Base-by-base conservation (phyloP, 192 early-diverging fungal genomes). In the Linnemannia schmuckeri region DNA sequence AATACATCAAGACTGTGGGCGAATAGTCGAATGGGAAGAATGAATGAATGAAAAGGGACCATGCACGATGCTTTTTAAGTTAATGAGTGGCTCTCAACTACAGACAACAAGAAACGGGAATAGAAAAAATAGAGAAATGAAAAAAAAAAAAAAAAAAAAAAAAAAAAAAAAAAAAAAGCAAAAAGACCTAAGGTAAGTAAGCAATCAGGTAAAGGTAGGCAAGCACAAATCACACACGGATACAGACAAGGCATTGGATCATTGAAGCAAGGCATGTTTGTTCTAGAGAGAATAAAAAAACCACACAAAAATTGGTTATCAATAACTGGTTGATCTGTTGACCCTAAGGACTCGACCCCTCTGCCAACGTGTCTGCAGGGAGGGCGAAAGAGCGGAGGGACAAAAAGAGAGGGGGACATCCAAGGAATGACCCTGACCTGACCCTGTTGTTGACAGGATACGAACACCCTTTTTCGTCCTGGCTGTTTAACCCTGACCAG, bases 61-160 rank as follows among this genome's bases (percentile, higher is more conserved):
- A 57, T 57, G 55, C 55, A 57, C 55, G 55, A 57, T 57, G 24
- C 55, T 18, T 18, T 57, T 57, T 57, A 57, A 24, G 55, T 57
- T 57, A 57, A 57, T 57, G 55, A 24, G 55, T 57, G 55, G 55
- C 55, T 57, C 55, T 57, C 55, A 57, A 57, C 22, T 27, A 57
- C 55, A 57, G 55, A 27, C n/a, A 57, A 57, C 55, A n/a, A 57
- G 55, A 57, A 57, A 57, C n/a, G 55, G 55, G 55, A 57, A 57
- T 57, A 57, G 55, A 57, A 57, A 57, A 57, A 57, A 57, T 52
- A 52, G 20, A 20, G 49, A 55, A 55, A 6, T 18, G 52, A 55
- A 22, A 55, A 55, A 55, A 2, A 18, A 22, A 24, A 18, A 55
- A 55, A 3, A 44, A 44, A 10, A 12, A 44, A 44, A 44, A 44